Base-by-base conservation (phyloP, 257 asterid species). In the Solanum pennellii region DNA sequence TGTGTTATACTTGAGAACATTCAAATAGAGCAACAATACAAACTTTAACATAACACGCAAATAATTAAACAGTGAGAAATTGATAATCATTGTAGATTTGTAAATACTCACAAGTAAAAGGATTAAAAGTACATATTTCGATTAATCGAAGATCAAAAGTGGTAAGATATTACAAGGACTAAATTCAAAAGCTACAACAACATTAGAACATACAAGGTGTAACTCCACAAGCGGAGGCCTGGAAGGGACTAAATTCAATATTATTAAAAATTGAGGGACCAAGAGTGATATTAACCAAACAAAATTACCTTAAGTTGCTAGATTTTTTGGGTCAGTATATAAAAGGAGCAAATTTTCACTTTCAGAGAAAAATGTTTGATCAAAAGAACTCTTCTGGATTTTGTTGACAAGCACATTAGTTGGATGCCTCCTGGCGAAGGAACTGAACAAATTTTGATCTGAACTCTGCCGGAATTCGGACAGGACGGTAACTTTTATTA, bases 401-500 rank as follows among this genome's bases (percentile, higher is more conserved):
- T 80, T 27, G 85, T 49, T 27, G 68, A 15, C 7, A 9, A 79
- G 20, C 27, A 80, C 29, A 88, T 90, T 85, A 90, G 44, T 76
- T 91, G 56, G 90, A 83, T 27, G 93, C 95, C 87, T 90, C 93
- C 42, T 87, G 84, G 41, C 93, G 91, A 83, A 94, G 89, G 90
- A 94, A 95, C 86, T 91, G 93, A 87, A 91, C 91, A 35, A 95
- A 39, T 90, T 94, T 97, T 31, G 98, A 92, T 88, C 91, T 92
- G 86, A 93, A 84, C 8, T 93, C 95, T 15, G 95, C 27, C 44
- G 99, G 99, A 49, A 97, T 92, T 12, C 98, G 98, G 39, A 94
- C 89, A 18, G 99, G 98, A 18, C 96, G 95, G 71, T 94, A 97
- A 91, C 91, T 95, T 90, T 93, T 96, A 89, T 95, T 95, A 82